phyloP scores from a whole-genome alignment of 805 yeast genomes.

The Spathaspora arborariae region DNA sequence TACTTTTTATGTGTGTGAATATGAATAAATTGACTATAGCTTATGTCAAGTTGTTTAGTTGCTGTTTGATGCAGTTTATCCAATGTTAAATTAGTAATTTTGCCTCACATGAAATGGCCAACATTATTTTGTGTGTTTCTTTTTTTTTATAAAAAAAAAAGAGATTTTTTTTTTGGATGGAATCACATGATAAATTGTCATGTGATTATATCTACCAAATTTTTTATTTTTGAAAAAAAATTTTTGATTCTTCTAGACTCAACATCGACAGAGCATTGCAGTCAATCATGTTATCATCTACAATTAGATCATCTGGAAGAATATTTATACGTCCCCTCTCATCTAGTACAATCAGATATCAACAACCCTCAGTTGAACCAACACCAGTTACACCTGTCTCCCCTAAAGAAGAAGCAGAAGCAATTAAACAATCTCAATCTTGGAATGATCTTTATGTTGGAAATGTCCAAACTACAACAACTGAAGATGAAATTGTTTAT shows the following conservation, averaged over 20 bases:
- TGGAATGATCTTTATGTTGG: conserved; percentile 20
- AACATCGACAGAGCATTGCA: no score
- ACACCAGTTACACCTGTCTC: not conserved
- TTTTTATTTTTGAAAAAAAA: not conserved
- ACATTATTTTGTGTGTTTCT: not conserved
- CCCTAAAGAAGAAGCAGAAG: not conserved
- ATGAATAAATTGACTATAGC: no score
- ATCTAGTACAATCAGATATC: not conserved
- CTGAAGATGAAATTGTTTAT: not conserved
- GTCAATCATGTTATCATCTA: not conserved
- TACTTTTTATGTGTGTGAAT: no score
- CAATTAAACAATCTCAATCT: conserved; percentile 9
- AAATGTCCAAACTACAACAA: not conserved
- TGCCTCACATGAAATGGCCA: not conserved
- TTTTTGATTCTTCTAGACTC: no score
- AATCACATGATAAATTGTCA: not conserved
- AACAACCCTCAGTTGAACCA: not conserved
- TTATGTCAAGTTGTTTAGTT: not conserved
- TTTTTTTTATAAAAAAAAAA: not conserved
- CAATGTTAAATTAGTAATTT: not conserved
- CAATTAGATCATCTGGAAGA: not conserved
- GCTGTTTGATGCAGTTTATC: not conserved
- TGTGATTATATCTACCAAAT: not conserved
- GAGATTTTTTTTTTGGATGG: not conserved
- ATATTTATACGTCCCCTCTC: not conserved